Conservation (phyloP, 164 flowering plant species). For the Amborella trichopoda region DNA sequence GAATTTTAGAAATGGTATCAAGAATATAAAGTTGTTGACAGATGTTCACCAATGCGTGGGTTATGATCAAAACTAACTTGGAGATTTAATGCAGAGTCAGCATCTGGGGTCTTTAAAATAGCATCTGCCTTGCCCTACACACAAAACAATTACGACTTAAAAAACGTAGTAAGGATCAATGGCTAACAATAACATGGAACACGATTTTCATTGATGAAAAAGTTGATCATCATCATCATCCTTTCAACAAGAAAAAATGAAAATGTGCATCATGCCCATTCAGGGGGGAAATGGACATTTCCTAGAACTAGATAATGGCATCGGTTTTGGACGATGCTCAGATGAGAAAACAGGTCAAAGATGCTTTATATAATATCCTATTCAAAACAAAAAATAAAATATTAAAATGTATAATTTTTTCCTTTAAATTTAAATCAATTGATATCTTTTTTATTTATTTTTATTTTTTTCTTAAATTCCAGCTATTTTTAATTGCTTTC, state of each 20-base stretch:
- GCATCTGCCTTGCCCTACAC: constrained; percentile 74
- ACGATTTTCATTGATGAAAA: neutral
- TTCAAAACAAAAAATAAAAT: no score
- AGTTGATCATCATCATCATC: neutral
- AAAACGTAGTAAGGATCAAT: neutral
- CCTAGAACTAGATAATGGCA: neutral
- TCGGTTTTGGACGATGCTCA: no score
- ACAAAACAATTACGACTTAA: neutral
- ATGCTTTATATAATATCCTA: no score
- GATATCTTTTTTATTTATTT: no score
- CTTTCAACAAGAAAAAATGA: neutral
- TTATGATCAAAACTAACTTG: constrained; percentile 39
- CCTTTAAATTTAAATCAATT: no score
- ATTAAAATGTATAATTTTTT: no score
- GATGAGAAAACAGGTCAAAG: no score
- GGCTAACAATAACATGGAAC: neutral
- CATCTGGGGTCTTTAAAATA: constrained; percentile 43
- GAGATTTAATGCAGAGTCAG: constrained; percentile 56
- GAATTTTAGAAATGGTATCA: neutral
- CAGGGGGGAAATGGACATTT: neutral
- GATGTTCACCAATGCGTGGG: neutral
- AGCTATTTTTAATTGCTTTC: no score
- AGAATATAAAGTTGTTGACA: neutral
- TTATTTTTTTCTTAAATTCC: no score
- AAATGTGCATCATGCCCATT: neutral